Base-by-base conservation (phyloP, 768 basidiomycete species). In the Tubosaeta sp. region DNA sequence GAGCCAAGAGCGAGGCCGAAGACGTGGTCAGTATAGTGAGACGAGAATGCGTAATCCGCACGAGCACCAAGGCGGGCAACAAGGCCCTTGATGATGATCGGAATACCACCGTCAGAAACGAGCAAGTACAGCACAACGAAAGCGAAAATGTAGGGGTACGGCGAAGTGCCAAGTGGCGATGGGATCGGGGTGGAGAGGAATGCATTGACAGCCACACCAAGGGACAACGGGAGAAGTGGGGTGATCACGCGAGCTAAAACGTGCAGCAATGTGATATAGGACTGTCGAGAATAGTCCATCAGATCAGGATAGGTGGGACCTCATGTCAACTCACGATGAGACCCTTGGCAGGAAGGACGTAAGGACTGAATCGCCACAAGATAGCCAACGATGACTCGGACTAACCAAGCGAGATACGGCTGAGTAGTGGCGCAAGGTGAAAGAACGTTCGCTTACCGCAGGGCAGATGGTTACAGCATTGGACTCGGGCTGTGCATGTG, bases 11-110 rank as follows among this genome's bases (percentile, higher is more conserved):
- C 90, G 5, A 97, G 81, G 55, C 91, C 88, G 10, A 97, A 76
- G 2, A 97, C 71, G 62, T 95, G 94, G 54, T 93, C 82, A 70
- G 89, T 91, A 10, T 91, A 87, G 48, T 94, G 74, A 39, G 47
- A 50, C 4, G 41, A 62, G 72, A 53, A 56, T 80, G 81, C 81
- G 61, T 85, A 73, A 64, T 95, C 91, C 0, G 88, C 90, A 65
- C 84, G 89, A 69, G 92, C 91, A 80, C 92, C 88, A 39, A 98
- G 87, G 1, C 92, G 90, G 2, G 86, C 80, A 88, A 91, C 95
- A 3, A 92, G 74, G 29, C 78, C 78, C 65, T 84, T 81, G 42
- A 81, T 80, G 43, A 91, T 69, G 32, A 86, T 88, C 22, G 78
- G 70, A 22, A 95, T 70, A 25, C 92, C 92, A 22, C 88, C 88